A percentile compares a stretch with the other conserved stretches of the same genome.
phyloP scores from a whole-genome alignment of 164 flowering plant genomes.

The Vitis rupestris region DNA sequence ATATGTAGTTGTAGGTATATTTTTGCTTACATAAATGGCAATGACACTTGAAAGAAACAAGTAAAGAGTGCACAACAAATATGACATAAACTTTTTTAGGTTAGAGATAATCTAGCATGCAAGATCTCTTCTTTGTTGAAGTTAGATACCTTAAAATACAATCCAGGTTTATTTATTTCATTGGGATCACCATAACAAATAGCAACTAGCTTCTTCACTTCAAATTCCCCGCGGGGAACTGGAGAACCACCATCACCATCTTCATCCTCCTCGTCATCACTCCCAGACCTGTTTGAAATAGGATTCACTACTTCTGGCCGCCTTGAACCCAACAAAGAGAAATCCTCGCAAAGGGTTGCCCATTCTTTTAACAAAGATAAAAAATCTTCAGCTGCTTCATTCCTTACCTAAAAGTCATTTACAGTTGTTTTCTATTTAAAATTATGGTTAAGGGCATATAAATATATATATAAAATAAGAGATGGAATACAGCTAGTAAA shows the following conservation, averaged over 20 bases:
- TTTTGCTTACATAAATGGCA: too few relatives aligned
- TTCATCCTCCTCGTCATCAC: slow-evolving; percentile 15
- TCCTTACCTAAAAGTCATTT: slow-evolving; percentile 55
- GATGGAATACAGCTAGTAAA: neutral
- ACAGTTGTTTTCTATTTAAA: neutral
- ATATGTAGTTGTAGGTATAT: too few relatives aligned
- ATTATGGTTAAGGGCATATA: neutral
- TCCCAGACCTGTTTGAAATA: neutral
- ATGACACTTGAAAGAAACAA: too few relatives aligned
- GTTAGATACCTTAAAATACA: slow-evolving; percentile 61
- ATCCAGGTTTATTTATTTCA: slow-evolving; percentile 21
- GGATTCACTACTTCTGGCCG: neutral
- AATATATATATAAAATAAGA: neutral
- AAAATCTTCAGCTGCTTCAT: slow-evolving; percentile 72
- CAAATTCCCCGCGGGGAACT: slow-evolving; percentile 43
- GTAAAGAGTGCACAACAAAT: too few relatives aligned
- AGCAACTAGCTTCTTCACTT: slow-evolving; percentile 53
- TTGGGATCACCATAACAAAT: slow-evolving; percentile 73
- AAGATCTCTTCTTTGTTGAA: neutral
- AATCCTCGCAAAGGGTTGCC: slow-evolving; percentile 51
- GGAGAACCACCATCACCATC: slow-evolving; percentile 17
- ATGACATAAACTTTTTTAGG: too few relatives aligned
- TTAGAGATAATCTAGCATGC: neutral
- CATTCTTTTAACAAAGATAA: slow-evolving; percentile 58
- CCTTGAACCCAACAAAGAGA: slow-evolving; percentile 25